phyloP scores from a whole-genome alignment of 352 stramenopile genomes.

The Phytophthora pseudosyringae region DNA sequence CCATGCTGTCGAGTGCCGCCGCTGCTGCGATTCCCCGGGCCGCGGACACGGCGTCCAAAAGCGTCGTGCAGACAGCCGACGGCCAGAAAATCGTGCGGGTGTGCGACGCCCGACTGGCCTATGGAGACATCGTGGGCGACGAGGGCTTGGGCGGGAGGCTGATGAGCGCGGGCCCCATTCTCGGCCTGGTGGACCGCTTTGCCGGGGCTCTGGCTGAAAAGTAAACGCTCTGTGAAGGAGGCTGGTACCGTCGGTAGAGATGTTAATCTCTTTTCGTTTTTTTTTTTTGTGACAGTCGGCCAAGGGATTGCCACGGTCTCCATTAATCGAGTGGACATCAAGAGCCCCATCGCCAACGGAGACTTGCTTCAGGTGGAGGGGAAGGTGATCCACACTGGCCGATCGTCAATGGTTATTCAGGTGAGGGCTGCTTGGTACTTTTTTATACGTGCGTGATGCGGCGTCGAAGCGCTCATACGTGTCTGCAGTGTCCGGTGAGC shows the following conservation, averaged over 20 bases:
- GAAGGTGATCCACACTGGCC: constrained; percentile 66
- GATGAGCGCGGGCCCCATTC: constrained; percentile 56
- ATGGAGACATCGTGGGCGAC: constrained; percentile 70
- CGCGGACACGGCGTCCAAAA: constrained; percentile 23
- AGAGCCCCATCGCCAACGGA: constrained; percentile 65
- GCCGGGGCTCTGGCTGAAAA: constrained; percentile 68
- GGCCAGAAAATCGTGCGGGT: constrained; percentile 47
- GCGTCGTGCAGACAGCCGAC: constrained; percentile 32
- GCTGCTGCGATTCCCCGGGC: constrained; percentile 11
- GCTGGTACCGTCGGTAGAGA: not conserved
- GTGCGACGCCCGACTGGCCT: constrained; percentile 58
- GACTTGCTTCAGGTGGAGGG: constrained; percentile 70
- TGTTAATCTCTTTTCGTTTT: too few species aligned
- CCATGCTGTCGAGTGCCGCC: constrained; percentile 3
- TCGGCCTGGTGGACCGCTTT: constrained; percentile 70
- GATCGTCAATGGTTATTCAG: constrained; percentile 62
- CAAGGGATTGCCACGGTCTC: constrained; percentile 71
- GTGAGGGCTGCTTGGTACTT: constrained; percentile 58
- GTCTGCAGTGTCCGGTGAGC: not conserved
- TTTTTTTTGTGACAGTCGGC: constrained; percentile 36
- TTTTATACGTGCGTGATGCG: constrained; percentile 34
- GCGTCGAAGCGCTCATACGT: constrained; percentile 58
- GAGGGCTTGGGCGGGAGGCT: constrained; percentile 58
- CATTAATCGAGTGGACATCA: constrained; percentile 69
- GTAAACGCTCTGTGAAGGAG: constrained; percentile 21